Base-by-base conservation (phyloP, 352 stramenopile species). In the Bremia lactucae region DNA sequence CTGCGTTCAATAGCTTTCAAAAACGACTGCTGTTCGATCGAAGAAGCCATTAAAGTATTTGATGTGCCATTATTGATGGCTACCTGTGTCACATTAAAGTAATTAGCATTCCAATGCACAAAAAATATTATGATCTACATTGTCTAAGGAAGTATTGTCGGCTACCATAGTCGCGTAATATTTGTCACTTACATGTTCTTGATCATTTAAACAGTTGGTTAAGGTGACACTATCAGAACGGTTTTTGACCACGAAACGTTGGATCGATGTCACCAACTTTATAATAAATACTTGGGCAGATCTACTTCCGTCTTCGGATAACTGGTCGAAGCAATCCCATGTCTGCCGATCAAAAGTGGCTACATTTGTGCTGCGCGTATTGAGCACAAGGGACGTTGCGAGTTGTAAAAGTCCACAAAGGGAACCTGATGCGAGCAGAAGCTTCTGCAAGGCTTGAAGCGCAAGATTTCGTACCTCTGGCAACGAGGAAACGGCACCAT, bases 351-450 rank as follows among this genome's bases (percentile, higher is more conserved):
- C 46, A 35, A 77, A 55, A 2, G 43, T 19, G 24, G 41, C 40
- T 28, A 31, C 28, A n/a, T 36, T 25, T 22, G 9, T 24, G 42
- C 31, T 19, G 25, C 18, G 31, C 13, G 65, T 42, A 46, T 85
- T 85, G n/a, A 87, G 40, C 13, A 90, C 42, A 5, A 93, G 48
- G 2, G 55, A 67, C 1, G 62, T 69, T n/a, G 73, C 70, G 5
- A 94, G 31, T 16, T 87, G 69, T 14, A 94, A 22, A 5, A 94
- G 50, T 4, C 74, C 74, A 41, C 79, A 92, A 7, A 94, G 56
- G 3, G 81, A 94, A 9, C 81, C 81, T 8, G 74, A 90, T 20
- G 75, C 71, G 5, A 94, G 63, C 14, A 68, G 58, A 18, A 94
- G 22, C 15, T 61, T 68, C 31, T 88, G 59, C 1, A 90, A 52